A percentile compares a stretch with the other conserved stretches of the same genome.
phyloP scores from a whole-genome alignment of 1,139 yeast genomes.

The Scheffersomyces segobiensis region DNA sequence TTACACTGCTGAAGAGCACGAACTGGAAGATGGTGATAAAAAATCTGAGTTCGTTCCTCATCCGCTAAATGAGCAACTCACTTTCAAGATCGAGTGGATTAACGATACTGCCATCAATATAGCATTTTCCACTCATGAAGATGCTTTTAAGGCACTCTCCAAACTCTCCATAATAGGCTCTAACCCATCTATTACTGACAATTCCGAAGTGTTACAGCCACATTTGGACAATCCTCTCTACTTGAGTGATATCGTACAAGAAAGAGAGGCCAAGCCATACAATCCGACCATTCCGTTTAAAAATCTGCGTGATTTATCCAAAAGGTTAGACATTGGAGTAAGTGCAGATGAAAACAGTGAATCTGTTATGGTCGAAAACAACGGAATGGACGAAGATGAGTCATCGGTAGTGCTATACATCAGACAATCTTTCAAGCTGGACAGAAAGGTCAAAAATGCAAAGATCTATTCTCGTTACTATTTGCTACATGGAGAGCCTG shows the following conservation, averaged over 20 bases:
- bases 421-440: constrained; percentile 55
- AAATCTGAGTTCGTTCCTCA: constrained; percentile 11
- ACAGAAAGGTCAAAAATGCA: constrained; percentile 61
- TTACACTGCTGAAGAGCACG: constrained; percentile 22
- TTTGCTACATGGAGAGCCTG: constrained; percentile 74
- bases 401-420: constrained; percentile 41
- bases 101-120: constrained; percentile 62
- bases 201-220: constrained; percentile 1
- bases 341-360: constrained; percentile 9
- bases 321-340: constrained; percentile 27
- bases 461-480: constrained; percentile 65
- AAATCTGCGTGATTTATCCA: constrained; percentile 31
- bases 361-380: constrained; percentile 17
- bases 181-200: constrained; percentile 13
- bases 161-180: constrained; percentile 25
- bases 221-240: constrained; percentile 15
- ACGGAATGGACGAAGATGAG: constrained; percentile 44
- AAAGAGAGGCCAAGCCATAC: constrained; percentile 40
- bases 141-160: constrained; percentile 41
- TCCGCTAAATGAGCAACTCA: constrained; percentile 29
- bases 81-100: constrained; percentile 65
- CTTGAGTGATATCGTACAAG: constrained; percentile 28
- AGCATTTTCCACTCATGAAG: constrained; percentile 49
- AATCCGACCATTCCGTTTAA: constrained; percentile 38
- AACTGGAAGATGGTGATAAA: constrained; percentile 19